Base-by-base conservation (phyloP, 2,329 filamentous ascomycete species). In the Penicillium glabrum region DNA sequence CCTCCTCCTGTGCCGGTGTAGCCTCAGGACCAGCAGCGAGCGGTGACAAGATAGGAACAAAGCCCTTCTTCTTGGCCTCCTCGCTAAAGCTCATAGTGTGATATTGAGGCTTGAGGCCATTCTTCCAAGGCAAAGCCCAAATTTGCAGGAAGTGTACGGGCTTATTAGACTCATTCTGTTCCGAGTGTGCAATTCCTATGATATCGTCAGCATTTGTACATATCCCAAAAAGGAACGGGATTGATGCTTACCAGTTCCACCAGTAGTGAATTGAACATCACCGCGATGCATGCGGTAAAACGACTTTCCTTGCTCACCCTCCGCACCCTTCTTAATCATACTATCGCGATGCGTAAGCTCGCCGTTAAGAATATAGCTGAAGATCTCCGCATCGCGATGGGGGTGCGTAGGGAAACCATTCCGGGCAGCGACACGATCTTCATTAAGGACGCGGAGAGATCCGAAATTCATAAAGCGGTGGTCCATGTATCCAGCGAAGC, bases 181-280 rank as follows among this genome's bases (percentile, higher is more conserved):
- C 91, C 8, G 86, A 89, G 74, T 96, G 91, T 1, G 90, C 85
- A 67, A 96, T 87, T 6, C 85, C 85, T 75, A 16, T 35, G 27
- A 43, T 8, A 39, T 11, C 23, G 47, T 61, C 29, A 50, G 54
- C 27, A 54, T 31, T 5, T 14, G 19, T 59, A 31, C 23, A 37
- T 29, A 27, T 57, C 62, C 23, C 14, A 27, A 21, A 33, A 21
- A 3, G 37, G 37, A 35, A 43, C 23, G 26, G 14, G 9, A 19
- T 13, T 9, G 21, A 44, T 19, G 64, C 70, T 62, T 85, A 66
- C 86, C 86, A 5, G 86, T 91, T 53, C 91, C 91, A n/a, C 90
- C 91, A 14, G 88, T 92, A 10, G 91, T 96, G 75, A 96, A 96
- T 69, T 96, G 91, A 45, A 96, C 89, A 72, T 96, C 91, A 13